phyloP scores from a whole-genome alignment of 148 eudicot species.

The Persicaria maculosa region DNA sequence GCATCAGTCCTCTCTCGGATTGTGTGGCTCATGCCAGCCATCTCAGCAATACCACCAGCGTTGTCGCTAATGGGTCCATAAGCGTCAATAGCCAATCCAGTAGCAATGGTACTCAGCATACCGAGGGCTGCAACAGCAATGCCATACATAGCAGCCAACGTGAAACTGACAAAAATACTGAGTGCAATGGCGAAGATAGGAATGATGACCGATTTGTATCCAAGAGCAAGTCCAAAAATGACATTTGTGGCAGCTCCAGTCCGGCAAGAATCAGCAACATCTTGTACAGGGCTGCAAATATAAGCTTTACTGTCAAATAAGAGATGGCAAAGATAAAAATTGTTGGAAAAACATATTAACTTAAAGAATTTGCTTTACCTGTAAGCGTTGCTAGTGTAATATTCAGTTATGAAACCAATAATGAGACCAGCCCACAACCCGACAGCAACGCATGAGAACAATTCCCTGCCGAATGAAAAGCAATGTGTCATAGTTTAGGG shows the following conservation, averaged over 20 bases:
- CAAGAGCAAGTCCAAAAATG: conserved; percentile 83
- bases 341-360: background rate
- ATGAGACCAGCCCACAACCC: conserved; percentile 96
- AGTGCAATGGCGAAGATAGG: conserved; percentile 86
- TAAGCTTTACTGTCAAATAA: background rate
- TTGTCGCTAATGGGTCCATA: conserved; percentile 97
- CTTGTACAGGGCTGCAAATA: conserved; percentile 78
- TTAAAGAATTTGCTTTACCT: conserved; percentile 30
- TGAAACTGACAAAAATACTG: conserved; percentile 75
- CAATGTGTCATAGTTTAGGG: background rate
- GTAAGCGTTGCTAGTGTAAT: conserved; percentile 90
- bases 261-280: conserved; percentile 90
- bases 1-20: conserved; percentile 94
- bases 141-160: conserved; percentile 92
- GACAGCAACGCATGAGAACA: conserved; percentile 75
- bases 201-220: conserved; percentile 83
- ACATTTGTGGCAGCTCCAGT: conserved; percentile 96
- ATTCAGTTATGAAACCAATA: conserved; percentile 86
- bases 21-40: conserved; percentile 94
- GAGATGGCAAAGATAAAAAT: background rate
- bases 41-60: conserved; percentile 96
- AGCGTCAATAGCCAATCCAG: conserved; percentile 91
- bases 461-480: conserved; percentile 45
- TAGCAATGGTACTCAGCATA: conserved; percentile 88
- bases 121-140: conserved; percentile 91